Conservation (phyloP, 2,329 filamentous ascomycete species). For the Verticillium albo-atrum region DNA sequence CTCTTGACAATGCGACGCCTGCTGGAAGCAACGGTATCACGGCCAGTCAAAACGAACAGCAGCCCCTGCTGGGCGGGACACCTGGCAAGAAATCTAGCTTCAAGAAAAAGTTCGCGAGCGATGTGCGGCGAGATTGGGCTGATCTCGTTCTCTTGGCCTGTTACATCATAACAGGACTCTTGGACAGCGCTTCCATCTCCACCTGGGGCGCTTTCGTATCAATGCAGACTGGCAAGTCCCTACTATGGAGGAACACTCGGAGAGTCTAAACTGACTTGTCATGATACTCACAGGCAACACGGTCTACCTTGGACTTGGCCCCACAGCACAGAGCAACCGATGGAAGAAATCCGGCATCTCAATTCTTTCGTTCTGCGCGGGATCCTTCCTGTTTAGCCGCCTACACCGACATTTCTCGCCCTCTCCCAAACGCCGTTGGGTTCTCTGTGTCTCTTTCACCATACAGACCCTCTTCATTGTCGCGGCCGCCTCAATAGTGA, state of each 20-base stretch:
- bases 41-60: not conserved
- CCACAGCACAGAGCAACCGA: conserved; percentile 53
- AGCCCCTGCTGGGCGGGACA: not conserved
- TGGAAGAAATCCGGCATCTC: conserved; percentile 70
- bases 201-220: conserved; percentile 78
- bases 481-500: conserved; percentile 37
- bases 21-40: not conserved
- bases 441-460: conserved; percentile 56
- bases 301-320: conserved; percentile 70
- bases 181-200: conserved; percentile 71
- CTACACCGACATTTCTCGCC: conserved; percentile 62
- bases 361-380: conserved; percentile 65
- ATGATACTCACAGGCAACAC: conserved; percentile 49
- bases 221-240: conserved; percentile 65
- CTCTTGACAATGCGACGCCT: not conserved
- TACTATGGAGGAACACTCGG: not conserved
- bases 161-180: conserved; percentile 72
- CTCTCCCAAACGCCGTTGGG: conserved; percentile 50
- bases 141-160: conserved; percentile 67
- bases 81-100: not conserved
- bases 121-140: conserved; percentile 55
- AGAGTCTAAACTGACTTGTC: not conserved
- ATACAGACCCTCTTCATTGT: conserved; percentile 47
- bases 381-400: conserved; percentile 66
- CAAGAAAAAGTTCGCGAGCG: not conserved